Conservation (phyloP, 2,329 filamentous ascomycete species). For the Penicillium sp. region DNA sequence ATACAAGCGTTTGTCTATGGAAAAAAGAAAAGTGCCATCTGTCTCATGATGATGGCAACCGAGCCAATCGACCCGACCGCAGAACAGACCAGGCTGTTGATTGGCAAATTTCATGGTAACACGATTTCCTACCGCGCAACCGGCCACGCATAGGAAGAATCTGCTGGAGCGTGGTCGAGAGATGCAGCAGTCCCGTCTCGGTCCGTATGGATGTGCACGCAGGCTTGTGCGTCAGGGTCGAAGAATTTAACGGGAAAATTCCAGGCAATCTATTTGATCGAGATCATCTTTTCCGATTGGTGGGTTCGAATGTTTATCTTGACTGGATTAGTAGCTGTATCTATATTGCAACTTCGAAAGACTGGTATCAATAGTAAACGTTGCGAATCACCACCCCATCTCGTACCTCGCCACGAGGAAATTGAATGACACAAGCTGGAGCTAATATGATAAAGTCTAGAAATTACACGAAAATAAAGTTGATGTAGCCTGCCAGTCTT, state of each 20-base stretch:
- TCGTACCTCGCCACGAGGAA: slow-evolving; percentile 5
- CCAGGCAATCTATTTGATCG: neutral
- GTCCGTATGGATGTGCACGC: slow-evolving; percentile 20
- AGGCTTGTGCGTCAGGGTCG: slow-evolving; percentile 10
- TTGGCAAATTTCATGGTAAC: slow-evolving; percentile 22
- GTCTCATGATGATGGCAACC: slow-evolving; percentile 19
- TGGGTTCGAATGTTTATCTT: neutral
- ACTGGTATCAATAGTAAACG: neutral
- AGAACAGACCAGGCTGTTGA: slow-evolving; percentile 5
- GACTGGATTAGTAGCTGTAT: neutral
- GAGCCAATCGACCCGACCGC: slow-evolving; percentile 14
- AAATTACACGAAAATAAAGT: slow-evolving; percentile 25
- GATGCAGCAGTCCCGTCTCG: slow-evolving; percentile 21
- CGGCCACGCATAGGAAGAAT: slow-evolving; percentile 19
- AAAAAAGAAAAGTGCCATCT: slow-evolving; percentile 7
- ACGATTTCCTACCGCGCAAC: slow-evolving; percentile 21
- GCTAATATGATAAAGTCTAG: neutral
- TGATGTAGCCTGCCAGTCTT: slow-evolving; percentile 22
- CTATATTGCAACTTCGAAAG: too few relatives aligned
- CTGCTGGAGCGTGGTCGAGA: slow-evolving; percentile 15
- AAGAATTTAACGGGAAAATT: neutral
- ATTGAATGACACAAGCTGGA: neutral
- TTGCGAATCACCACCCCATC: too few relatives aligned
- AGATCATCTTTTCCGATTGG: neutral
- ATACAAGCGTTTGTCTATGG: neutral